A percentile compares a stretch with the other conserved stretches of the same genome.
phyloP scores from a whole-genome alignment of 177 flowering plant genomes.

The Vitis hybrid region DNA sequence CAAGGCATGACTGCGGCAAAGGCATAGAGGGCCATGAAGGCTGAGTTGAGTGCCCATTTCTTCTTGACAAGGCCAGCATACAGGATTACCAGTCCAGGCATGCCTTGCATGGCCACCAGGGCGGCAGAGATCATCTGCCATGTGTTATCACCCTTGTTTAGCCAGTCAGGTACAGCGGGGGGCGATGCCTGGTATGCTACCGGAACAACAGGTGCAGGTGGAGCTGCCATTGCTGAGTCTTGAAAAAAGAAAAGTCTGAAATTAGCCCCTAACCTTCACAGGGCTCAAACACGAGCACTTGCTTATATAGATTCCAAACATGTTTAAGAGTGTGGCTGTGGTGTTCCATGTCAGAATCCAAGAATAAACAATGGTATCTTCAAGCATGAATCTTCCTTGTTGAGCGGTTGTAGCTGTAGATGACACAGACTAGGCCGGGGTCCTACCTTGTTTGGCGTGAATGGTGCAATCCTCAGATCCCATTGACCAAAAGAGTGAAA shows the following conservation, averaged over 20 bases:
- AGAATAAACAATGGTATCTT: too few relatives aligned
- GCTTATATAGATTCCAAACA: too few relatives aligned
- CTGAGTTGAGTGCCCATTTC: slow-evolving; percentile 77
- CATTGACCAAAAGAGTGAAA: too few relatives aligned
- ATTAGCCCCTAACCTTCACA: too few relatives aligned
- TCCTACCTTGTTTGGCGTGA: too few relatives aligned
- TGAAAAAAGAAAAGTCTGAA: neutral
- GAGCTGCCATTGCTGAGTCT: slow-evolving; percentile 9
- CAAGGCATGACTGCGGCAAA: slow-evolving; percentile 68
- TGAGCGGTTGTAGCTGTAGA: too few relatives aligned
- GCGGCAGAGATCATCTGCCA: slow-evolving; percentile 76
- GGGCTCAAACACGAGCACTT: too few relatives aligned
- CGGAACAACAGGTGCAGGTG: neutral
- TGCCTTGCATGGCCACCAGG: slow-evolving; percentile 64
- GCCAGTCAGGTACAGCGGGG: slow-evolving; percentile 57
- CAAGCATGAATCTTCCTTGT: too few relatives aligned
- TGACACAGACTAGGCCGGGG: too few relatives aligned
- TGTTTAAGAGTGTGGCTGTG: too few relatives aligned
- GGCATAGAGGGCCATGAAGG: slow-evolving; percentile 88
- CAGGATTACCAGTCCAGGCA: slow-evolving; percentile 74
- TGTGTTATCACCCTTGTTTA: slow-evolving; percentile 79
- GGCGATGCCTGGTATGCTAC: slow-evolving; percentile 29
- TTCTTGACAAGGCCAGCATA: slow-evolving; percentile 70
- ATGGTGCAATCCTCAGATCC: too few relatives aligned
- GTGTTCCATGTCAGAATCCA: too few relatives aligned